A percentile compares a stretch with the other conserved stretches of the same genome.
Conservation (phyloP, 345 rosid genomes). For the Salix brachista region DNA sequence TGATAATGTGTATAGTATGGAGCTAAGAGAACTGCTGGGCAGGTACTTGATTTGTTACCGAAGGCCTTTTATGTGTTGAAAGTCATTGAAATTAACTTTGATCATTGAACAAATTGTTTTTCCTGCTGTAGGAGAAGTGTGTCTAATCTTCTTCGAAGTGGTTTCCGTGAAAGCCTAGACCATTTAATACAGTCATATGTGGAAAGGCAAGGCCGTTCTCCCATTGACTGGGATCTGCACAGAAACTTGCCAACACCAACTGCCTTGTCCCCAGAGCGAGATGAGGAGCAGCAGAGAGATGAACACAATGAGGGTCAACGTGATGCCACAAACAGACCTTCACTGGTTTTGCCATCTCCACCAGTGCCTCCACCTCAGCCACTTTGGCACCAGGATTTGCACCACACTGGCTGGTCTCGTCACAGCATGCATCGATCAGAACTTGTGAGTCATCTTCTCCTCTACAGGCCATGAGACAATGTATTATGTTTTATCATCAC, state of each 20-base stretch:
- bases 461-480: not conserved
- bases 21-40: conserved; percentile 93
- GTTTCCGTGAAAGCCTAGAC: conserved; percentile 98
- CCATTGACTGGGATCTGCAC: conserved; percentile 89
- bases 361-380: conserved; percentile 95
- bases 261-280: conserved; percentile 56
- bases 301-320: conserved; percentile 54
- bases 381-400: conserved; percentile 85
- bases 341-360: conserved; percentile 67
- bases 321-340: conserved; percentile 51
- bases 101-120: conserved; percentile 10
- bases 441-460: conserved; percentile 53
- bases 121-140: conserved; percentile 76
- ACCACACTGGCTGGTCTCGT: conserved; percentile 82
- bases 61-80: not conserved
- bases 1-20: conserved; percentile 92
- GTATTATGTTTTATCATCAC: not conserved
- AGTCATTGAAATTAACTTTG: not conserved
- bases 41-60: conserved; percentile 44
- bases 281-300: conserved; percentile 62
- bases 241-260: conserved; percentile 61
- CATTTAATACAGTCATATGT: conserved; percentile 92
- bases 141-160: conserved; percentile 94
- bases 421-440: conserved; percentile 87
- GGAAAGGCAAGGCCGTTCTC: conserved; percentile 84